Base-by-base conservation (phyloP, 139 green algal genomes). In the Chlorella sp. region DNA sequence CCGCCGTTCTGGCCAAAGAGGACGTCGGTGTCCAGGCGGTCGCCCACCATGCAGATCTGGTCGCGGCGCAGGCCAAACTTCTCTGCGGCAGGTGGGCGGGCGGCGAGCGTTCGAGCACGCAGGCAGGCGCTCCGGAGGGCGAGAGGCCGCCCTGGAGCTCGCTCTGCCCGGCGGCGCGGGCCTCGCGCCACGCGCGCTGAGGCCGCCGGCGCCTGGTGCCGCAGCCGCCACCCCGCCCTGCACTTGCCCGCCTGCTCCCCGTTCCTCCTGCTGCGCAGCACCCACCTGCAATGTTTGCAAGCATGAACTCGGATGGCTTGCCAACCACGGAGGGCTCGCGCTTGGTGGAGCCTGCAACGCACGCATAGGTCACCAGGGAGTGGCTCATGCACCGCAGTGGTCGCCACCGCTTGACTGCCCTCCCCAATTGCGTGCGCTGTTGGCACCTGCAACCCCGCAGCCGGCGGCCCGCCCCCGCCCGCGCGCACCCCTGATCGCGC, bases 261-360 rank as follows among this genome's bases (percentile, higher is more conserved):
- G n/a, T n/a, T n/a, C n/a, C n/a, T n/a, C n/a, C n/a, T n/a, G n/a
- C n/a, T n/a, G n/a, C n/a, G n/a, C n/a, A n/a, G n/a, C n/a, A n/a
- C n/a, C n/a, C n/a, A n/a, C n/a, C n/a, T n/a, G n/a, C n/a, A n/a
- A 99, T 99, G 89, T 98, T 97, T 36, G 93, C 90, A 56, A 99
- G 86, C 95, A 98, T 99, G 86, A 98, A 99, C 67, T 91, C 89
- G 19, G 85, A 83, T 19, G 94, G 94, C 90, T 99, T 99, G 64
- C 96, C 96, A 29, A 99, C 96, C 41, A 97, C 90, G 9, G 77
- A 92, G 23, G 96, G 96, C 83, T 99, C 95, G 31, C 83, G 86
- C 85, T 97, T 94, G 53, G 90, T 97, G 53, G 86, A 94, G 21
- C 96, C 92, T 90, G 75, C 68, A 69, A 62, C 8, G 19, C 31